These are phyloP conservation scores for Udeniomyces megalosporus DNA, from an alignment of 768 basidiomycete species.

Conservation along the genomic window DNA sequence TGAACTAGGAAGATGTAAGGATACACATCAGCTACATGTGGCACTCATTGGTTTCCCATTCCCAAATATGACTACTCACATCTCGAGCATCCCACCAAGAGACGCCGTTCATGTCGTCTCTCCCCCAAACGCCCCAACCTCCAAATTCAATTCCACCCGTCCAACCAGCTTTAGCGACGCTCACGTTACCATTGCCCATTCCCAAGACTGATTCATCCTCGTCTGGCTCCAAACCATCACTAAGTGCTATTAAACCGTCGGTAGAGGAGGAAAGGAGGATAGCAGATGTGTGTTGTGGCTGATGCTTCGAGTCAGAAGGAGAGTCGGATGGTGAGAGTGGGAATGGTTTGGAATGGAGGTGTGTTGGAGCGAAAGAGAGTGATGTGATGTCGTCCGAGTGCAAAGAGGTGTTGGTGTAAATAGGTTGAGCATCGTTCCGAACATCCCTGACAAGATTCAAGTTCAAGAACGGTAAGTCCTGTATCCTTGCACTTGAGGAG, in stretches of 20 bases:
- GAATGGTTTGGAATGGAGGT: conserved; percentile 21
- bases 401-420: conserved; percentile 64
- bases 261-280: conserved; percentile 64
- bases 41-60: conserved; percentile 2
- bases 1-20: conserved; percentile 1
- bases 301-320: neutral
- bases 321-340: conserved; percentile 12
- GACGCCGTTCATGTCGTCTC: conserved; percentile 90
- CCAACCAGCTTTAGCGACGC: conserved; percentile 53
- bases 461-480: neutral
- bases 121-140: conserved; percentile 47
- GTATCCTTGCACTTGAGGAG: neutral
- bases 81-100: conserved; percentile 48
- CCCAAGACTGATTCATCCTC: conserved; percentile 72
- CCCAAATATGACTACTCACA: conserved; percentile 37
- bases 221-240: conserved; percentile 43
- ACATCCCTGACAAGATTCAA: conserved; percentile 48
- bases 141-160: conserved; percentile 42
- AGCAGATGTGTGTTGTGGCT: conserved; percentile 14
- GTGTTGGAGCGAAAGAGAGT: conserved; percentile 39
- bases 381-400: conserved; percentile 88
- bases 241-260: conserved; percentile 56
- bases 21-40: conserved; percentile 4
- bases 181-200: conserved; percentile 58
- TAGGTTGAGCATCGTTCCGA: conserved; percentile 50